Percentiles rank a stretch among this genome's conserved stretches.
These are phyloP conservation scores for Colletotrichum ledebouriae DNA, from an alignment of 2,329 filamentous ascomycete species.

Conservation along the genomic window DNA sequence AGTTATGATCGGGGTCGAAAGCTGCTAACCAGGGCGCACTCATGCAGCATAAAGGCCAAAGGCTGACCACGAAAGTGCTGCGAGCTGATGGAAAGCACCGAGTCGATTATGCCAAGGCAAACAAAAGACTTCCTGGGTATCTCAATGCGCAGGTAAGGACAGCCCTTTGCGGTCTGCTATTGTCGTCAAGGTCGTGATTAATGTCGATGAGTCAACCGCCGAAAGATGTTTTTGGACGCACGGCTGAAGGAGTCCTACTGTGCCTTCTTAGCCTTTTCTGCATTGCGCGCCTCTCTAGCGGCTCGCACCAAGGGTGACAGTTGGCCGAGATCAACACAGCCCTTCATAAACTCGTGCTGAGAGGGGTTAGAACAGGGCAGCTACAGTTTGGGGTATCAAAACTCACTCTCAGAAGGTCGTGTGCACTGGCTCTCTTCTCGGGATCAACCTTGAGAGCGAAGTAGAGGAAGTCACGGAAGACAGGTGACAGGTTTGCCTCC, in stretches of 20 bases:
- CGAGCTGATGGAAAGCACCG: constrained; percentile 21
- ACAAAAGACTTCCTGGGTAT: constrained; percentile 40
- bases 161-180: constrained; percentile 32
- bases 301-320: constrained; percentile 89
- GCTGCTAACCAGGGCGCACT: constrained; percentile 26
- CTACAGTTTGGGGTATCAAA: not conserved
- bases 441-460: constrained; percentile 97
- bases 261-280: constrained; percentile 83
- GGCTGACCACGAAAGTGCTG: not conserved
- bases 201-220: constrained; percentile 39
- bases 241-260: constrained; percentile 49
- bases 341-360: constrained; percentile 85
- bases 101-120: constrained; percentile 30
- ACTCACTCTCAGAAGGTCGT: constrained; percentile 90
- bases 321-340: constrained; percentile 79
- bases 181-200: constrained; percentile 41
- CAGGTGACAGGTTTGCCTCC: constrained; percentile 81
- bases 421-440: constrained; percentile 94
- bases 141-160: constrained; percentile 37
- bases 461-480: constrained; percentile 92
- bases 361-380: constrained; percentile 11
- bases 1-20: constrained; percentile 37
- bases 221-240: constrained; percentile 34
- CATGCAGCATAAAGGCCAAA: not conserved
- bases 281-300: constrained; percentile 85